A percentile compares a stretch with the other conserved stretches of the same genome.
These are phyloP conservation scores for Coemansia sp. DNA, from an alignment of 192 early-diverging fungal genomes.

Conservation along the genomic window DNA sequence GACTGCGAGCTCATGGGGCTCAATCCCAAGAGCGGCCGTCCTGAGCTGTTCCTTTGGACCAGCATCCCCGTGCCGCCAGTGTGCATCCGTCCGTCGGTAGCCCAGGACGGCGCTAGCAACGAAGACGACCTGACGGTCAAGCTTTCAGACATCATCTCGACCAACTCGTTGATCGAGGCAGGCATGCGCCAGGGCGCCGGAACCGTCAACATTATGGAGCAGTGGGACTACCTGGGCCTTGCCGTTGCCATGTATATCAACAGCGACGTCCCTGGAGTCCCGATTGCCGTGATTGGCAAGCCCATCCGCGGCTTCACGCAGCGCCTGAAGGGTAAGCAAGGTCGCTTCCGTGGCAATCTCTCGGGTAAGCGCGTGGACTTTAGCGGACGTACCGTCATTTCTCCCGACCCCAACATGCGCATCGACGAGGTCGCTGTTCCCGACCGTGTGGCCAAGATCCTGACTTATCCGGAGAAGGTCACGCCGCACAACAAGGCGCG, in stretches of 20 bases:
- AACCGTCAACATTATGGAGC: conserved; percentile 75
- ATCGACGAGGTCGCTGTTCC: conserved; percentile 98
- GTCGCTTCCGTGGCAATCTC: conserved; percentile 97
- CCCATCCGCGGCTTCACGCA: conserved; percentile 87
- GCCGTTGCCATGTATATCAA: conserved; percentile 97
- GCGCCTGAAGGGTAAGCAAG: conserved; percentile 97
- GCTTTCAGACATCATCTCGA: conserved; percentile 89
- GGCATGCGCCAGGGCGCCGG: conserved; percentile 59
- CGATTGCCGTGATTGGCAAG: conserved; percentile 59
- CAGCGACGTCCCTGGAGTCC: conserved; percentile 89
- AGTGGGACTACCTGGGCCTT: conserved; percentile 95
- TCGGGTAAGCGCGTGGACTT: conserved; percentile 99
- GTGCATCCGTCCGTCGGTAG: conserved; percentile 92
- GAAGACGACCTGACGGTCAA: conserved; percentile 98
- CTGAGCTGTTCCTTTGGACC: conserved; percentile 93
- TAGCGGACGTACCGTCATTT: conserved; percentile 97
- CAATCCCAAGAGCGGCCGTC: conserved; percentile 77
- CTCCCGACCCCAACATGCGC: conserved; percentile 95
- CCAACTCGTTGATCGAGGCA: conserved; percentile 68
- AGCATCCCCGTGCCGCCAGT: conserved; percentile 93
- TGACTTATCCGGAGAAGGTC: conserved; percentile 97
- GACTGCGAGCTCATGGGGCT: conserved; percentile 95
- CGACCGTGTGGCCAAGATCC: conserved; percentile 78
- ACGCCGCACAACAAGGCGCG: conserved; percentile 81
- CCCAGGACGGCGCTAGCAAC: conserved; percentile 89